A percentile compares a stretch with the other conserved stretches of the same genome.
phyloP scores from a whole-genome alignment of 2,329 filamentous ascomycete genomes.

The Monosporascus sp. region DNA sequence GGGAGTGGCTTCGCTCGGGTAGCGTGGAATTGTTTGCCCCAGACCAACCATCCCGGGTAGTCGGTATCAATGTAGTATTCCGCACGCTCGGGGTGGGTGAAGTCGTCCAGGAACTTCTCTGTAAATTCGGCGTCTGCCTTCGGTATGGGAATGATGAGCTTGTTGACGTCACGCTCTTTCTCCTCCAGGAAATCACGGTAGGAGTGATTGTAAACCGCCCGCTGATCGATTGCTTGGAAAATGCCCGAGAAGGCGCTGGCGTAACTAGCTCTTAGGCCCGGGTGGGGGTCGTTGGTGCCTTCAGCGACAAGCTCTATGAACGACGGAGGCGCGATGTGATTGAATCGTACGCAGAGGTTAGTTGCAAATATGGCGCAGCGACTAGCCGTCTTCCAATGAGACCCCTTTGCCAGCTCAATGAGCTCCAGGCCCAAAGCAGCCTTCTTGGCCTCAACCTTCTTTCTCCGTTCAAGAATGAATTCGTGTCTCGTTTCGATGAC shows the following conservation, averaged over 20 bases:
- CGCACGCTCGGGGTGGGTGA: constrained; percentile 65
- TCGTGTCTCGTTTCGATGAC: constrained; percentile 62
- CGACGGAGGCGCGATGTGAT: constrained; percentile 73
- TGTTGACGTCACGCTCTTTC: constrained; percentile 71
- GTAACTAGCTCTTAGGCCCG: constrained; percentile 76
- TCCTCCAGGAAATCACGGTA: constrained; percentile 84
- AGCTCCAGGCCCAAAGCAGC: constrained; percentile 74
- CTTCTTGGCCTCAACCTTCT: constrained; percentile 79
- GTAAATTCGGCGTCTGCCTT: constrained; percentile 77
- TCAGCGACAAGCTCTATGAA: constrained; percentile 78
- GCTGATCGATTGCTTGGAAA: constrained; percentile 82
- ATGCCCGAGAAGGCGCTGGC: constrained; percentile 69
- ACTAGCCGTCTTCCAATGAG: constrained; percentile 95
- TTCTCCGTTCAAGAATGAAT: constrained; percentile 69
- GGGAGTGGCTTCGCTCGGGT: constrained; percentile 65
- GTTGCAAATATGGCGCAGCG: constrained; percentile 86
- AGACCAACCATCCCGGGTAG: constrained; percentile 93
- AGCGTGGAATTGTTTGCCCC: constrained; percentile 81
- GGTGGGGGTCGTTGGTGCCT: constrained; percentile 86
- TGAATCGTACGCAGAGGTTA: constrained; percentile 87
- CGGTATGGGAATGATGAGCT: constrained; percentile 66
- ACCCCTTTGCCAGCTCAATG: constrained; percentile 67
- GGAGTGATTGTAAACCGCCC: constrained; percentile 78
- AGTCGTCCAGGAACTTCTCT: constrained; percentile 67
- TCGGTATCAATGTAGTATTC: constrained; percentile 90